phyloP scores from a whole-genome alignment of 192 early-diverging fungal genomes.

The Podila epigama region DNA sequence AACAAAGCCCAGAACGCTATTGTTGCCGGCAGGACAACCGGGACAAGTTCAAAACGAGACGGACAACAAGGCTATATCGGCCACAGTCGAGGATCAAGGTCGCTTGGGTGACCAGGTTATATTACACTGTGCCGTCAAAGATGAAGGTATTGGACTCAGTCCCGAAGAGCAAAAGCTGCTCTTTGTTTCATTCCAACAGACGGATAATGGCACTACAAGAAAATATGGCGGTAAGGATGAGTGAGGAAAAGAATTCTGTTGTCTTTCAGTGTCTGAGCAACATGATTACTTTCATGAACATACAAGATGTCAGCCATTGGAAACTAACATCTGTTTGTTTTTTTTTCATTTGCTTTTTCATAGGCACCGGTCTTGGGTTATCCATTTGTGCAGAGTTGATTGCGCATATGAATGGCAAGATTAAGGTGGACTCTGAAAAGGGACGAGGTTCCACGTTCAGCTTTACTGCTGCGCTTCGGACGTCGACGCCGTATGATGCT shows the following conservation, averaged over 20 bases:
- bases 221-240: constrained; percentile 50
- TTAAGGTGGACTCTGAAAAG: constrained; percentile 48
- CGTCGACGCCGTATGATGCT: constrained; percentile 15
- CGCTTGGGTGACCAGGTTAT: constrained; percentile 25
- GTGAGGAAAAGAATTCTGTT: no score
- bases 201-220: constrained; percentile 36
- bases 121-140: constrained; percentile 31
- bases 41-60: not conserved
- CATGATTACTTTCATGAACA: not conserved
- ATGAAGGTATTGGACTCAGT: constrained; percentile 38
- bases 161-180: constrained; percentile 48
- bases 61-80: not conserved
- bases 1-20: not conserved
- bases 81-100: not conserved
- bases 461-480: constrained; percentile 32
- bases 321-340: not conserved
- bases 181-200: constrained; percentile 48
- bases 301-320: not conserved
- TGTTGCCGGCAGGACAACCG: not conserved
- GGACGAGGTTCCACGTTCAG: constrained; percentile 51
- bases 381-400: constrained; percentile 56
- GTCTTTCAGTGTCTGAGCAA: no score
- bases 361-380: constrained; percentile 52
- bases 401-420: constrained; percentile 49
- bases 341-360: not conserved